Evolutionary conservation across 2,329 filamentous ascomycete genomes (phyloP), one percentile per base, ranked within the genome.

Genomic region (Thermoascus crustaceus): DNA sequence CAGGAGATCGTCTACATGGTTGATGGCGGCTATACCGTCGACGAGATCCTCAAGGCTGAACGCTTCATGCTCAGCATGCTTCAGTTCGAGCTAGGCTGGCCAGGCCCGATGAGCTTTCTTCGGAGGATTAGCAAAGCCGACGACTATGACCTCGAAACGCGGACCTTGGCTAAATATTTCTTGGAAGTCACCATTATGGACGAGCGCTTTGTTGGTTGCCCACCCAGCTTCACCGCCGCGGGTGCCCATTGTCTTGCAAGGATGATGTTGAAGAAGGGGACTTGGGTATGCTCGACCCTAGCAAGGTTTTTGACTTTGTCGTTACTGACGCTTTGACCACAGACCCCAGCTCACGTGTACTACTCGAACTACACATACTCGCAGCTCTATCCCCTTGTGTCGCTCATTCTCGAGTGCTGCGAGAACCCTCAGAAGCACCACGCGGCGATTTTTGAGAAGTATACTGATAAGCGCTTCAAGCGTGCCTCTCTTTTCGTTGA

Each of bases 1-100:
- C 76, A 83, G 42, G 91, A 98, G 68, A 94, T 98, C 53, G 84
- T 94, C 41, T 96, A 89, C 69, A 96, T 98, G 89, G 91, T 98
- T 25, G 91, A 98, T 57, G 76, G 80, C 27, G 87, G 86, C 37
- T 98, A 95, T 64, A 83, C 75, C 3, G 73, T 76, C 10, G 88
- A 95, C 38, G 91, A 96, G 66, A 89, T 98, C 38, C 75, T 96
- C 46, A 95, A 96, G 68, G 91, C 91, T 0, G 91, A 98, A 65
- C 81, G 88, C 8, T 96, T 94, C 68, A 98, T 98, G 88, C 76
- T 98, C 34, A 93, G 78, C 62, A 94, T 95, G 82, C 77, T 98
- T 35, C 76, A 86, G 51, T 98, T 94, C 56, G 87, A 95, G 64
- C 76, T 98, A 35, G 91, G 91, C 34, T 96, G 86, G 82, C 91